Evolutionary conservation across 208 protist genomes (phyloP), one percentile per base, ranked within the genome.

Genomic region (Vickermania ingenoplastis): DNA sequence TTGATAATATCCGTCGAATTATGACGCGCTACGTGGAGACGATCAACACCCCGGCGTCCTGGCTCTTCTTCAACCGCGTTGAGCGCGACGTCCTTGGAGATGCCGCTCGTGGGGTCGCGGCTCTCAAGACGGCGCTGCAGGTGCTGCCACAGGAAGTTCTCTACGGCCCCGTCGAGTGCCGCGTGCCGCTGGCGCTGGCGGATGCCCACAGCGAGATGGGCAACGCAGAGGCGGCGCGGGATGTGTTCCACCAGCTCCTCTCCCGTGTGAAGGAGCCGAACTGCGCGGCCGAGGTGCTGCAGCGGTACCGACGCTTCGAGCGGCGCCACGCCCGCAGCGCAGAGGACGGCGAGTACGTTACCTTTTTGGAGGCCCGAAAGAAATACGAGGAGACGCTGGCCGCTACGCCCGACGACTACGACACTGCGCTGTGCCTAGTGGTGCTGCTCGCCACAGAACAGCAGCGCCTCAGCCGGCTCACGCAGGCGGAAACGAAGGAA

Each of bases 51-150:
- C 71, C 86, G 22, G 77, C 73, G 3, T 65, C 81, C 29, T 98
- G 91, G 90, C 49, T 97, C 17, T 83, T 96, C 29, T 97, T 83
- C 62, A 86, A 79, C 26, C 68, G 71, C 53, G 95, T 91, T 13
- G 96, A 98, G 67, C 66, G 70, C 41, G 65, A 79, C 54, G 79
- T 91, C 3, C 71, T 95, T 13, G 61, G 62, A 4, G 72, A 81
- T 56, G 41, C 55, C 14, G 69, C 31, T 1, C 76, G 88, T 1
- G 88, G 78, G 0, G 67, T 73, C 2, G 67, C 64, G 59, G 85
- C 91, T 24, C 79, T 91, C 24, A 58, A 80, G 51, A 86, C 80
- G 7, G 85, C 88, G 7, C 61, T 85, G 61, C 66, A 82, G 58
- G 83, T 84, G 3, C 75, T 95, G 11, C 87, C 87, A 4, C 70